These are phyloP conservation scores for Castanea mollissima DNA, from an alignment of 306 rosid genomes.

Conservation along the genomic window DNA sequence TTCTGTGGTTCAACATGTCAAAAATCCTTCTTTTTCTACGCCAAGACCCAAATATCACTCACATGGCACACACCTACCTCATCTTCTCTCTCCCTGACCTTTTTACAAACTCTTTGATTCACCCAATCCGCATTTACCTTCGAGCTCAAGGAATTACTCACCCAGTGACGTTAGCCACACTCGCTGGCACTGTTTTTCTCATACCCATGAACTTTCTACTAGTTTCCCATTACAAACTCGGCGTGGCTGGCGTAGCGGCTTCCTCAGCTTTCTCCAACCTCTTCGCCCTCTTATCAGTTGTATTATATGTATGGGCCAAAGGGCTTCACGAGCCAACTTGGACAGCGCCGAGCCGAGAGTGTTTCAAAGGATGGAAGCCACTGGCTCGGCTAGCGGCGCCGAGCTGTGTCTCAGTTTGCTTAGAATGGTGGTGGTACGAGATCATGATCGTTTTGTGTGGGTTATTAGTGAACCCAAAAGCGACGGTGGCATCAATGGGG, in stretches of 20 bases:
- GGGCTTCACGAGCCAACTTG: slow-evolving; percentile 55
- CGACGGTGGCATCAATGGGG: slow-evolving; percentile 92
- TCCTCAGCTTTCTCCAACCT: slow-evolving; percentile 70
- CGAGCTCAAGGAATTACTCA: slow-evolving; percentile 77
- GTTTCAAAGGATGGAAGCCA: slow-evolving; percentile 65
- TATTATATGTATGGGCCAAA: slow-evolving; percentile 37
- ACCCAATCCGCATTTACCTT: slow-evolving; percentile 90
- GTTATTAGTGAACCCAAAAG: slow-evolving; percentile 61
- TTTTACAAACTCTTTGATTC: slow-evolving; percentile 68
- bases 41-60: slow-evolving; percentile 49
- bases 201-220: slow-evolving; percentile 47
- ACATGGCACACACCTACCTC: slow-evolving; percentile 59
- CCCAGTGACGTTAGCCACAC: slow-evolving; percentile 69
- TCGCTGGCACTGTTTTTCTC: slow-evolving; percentile 61
- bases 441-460: slow-evolving; percentile 89
- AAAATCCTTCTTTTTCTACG: slow-evolving; percentile 37
- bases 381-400: slow-evolving; percentile 67
- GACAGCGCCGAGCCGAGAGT: slow-evolving; percentile 60
- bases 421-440: slow-evolving; percentile 99
- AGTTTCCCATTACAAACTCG: slow-evolving; percentile 31
- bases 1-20: slow-evolving; percentile 71
- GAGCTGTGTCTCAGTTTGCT: slow-evolving; percentile 85
- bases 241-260: slow-evolving; percentile 68
- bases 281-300: slow-evolving; percentile 34
- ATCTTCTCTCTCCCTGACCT: slow-evolving; percentile 72